These are phyloP conservation scores for Vitis hybrid DNA, from an alignment of 177 flowering plant species.

Conservation along the genomic window DNA sequence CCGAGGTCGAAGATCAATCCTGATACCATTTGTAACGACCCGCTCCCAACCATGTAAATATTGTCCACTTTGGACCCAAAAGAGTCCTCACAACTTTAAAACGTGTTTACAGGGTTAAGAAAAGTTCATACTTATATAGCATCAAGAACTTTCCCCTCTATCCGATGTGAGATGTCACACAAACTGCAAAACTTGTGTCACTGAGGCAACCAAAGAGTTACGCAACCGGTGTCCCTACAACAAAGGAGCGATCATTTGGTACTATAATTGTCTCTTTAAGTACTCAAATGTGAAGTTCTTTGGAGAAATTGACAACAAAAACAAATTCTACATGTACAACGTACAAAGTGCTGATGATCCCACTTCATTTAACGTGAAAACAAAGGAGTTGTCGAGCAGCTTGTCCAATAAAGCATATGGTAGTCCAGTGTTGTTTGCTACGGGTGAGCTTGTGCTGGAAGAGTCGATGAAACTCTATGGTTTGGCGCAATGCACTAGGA, in stretches of 20 bases:
- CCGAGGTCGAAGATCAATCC: no score
- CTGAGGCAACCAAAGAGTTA: no score
- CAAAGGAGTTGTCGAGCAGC: slow-evolving; percentile 17
- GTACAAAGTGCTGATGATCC: background rate
- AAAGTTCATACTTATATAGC: no score
- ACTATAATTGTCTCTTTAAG: background rate
- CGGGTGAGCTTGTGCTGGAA: slow-evolving; percentile 16
- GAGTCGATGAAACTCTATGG: slow-evolving; percentile 29
- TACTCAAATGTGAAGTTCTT: background rate
- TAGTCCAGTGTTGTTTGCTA: slow-evolving; percentile 19
- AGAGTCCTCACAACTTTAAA: fast-evolving
- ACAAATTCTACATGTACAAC: background rate
- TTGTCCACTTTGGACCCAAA: no score
- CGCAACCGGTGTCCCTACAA: background rate
- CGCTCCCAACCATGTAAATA: no score
- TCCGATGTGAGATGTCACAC: no score
- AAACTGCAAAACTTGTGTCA: background rate
- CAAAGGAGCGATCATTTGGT: slow-evolving; percentile 2
- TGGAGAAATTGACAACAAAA: background rate
- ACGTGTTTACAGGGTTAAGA: fast-evolving
- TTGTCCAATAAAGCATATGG: slow-evolving; percentile 21
- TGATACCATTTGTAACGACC: no score
- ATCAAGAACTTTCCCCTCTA: no score
- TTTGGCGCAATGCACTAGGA: slow-evolving; percentile 46
- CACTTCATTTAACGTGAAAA: slow-evolving; percentile 16